Percentiles rank a stretch among this genome's conserved stretches.
Evolutionary conservation across 768 basidiomycete species (phyloP).

Genomic region (Kwoniella dejecticola): DNA sequence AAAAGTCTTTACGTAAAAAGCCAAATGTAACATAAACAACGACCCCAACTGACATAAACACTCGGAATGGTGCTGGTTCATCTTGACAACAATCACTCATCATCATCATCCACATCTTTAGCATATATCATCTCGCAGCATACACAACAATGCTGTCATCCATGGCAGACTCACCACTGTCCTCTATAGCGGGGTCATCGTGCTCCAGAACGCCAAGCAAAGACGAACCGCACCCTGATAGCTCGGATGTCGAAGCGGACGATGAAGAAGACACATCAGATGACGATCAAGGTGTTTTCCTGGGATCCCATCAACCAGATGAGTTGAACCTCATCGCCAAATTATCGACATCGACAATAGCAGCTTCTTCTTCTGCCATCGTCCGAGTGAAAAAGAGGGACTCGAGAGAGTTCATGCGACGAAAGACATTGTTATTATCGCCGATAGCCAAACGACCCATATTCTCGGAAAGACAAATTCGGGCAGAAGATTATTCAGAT

Average conservation of each 20-base stretch:
- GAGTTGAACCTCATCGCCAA: constrained; percentile 26
- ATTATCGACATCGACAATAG: constrained; percentile 15
- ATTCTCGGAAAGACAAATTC: background rate
- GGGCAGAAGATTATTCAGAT: constrained; percentile 21
- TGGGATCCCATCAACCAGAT: constrained; percentile 26
- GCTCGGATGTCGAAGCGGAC: constrained; percentile 7
- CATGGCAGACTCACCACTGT: no score
- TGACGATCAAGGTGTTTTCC: constrained; percentile 40
- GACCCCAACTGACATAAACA: no score
- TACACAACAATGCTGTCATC: no score
- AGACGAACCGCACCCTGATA: background rate
- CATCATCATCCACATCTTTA: no score
- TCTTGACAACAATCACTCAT: no score
- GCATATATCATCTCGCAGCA: no score
- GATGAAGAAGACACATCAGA: constrained; percentile 15
- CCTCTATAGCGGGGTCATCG: no score
- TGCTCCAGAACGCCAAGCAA: no score
- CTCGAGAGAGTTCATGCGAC: constrained; percentile 42
- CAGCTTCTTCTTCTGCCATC: constrained; percentile 3
- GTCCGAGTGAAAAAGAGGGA: constrained; percentile 34
- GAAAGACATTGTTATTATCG: constrained; percentile 36
- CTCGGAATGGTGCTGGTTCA: no score
- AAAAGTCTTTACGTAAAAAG: no score
- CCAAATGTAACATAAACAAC: no score
- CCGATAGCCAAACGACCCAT: background rate